Base-by-base conservation (phyloP, 2,329 filamentous ascomycete species). In the Trichoderma sp. region DNA sequence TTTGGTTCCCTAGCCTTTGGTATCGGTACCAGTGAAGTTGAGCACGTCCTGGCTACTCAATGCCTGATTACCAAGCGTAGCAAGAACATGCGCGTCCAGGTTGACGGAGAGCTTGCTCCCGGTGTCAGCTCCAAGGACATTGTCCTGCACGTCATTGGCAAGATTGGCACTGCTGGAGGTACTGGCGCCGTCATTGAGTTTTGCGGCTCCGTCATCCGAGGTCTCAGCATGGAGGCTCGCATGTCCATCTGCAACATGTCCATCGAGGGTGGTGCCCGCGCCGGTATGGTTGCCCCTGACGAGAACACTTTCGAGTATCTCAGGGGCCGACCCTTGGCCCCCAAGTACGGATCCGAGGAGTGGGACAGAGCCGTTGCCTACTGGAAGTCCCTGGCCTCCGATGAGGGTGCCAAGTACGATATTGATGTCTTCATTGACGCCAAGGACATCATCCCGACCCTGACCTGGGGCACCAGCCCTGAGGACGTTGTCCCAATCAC, bases 171-270 rank as follows among this genome's bases (percentile, higher is more conserved):
- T 28, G 96, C 96, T 73, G 96, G 95, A 81, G 96, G 96, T 77
- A 98, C 92, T 71, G 95, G 95, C 74, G 91, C 92, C 68, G 96
- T 98, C 75, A 98, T 99, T 78, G 96, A 99, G 85, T 99, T 95
- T 86, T 97, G 94, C 80, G 96, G 96, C 73, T 97, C 95, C 66
- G 93, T 96, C 73, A 98, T 99, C 80, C 91, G 94, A 76, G 85
- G 84, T 73, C 86, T 98, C 77, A 97, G 93, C 83, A 97, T 99
- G 89, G 96, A 98, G 83, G 96, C 95, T 57, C 91, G 96, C 76
- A 98, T 99, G 96, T 98, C 95, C 74, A 97, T 99, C 81, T 98
- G 96, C 86, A 99, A 99, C 86, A 98, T 98, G 96, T 94, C 95
- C 15, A 98, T 98, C 77, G 96, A 99, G 86, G 96, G 88, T 76